Evolutionary conservation across 2,329 filamentous ascomycete species (phyloP).

Genomic region (Aspergillus tubingensis): DNA sequence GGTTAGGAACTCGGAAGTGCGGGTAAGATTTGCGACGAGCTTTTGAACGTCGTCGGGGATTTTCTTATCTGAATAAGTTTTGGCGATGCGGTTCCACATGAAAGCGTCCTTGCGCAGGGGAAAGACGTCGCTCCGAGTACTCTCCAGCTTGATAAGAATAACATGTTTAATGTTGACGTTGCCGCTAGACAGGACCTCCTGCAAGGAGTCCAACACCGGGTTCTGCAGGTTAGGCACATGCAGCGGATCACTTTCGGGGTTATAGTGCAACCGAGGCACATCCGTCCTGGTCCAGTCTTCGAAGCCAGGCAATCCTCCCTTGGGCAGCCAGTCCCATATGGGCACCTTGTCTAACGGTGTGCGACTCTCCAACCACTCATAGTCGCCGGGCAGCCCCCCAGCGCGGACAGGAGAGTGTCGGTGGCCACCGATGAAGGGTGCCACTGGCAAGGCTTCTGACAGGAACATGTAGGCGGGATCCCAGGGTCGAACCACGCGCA

Average conservation of each 20-base stretch:
- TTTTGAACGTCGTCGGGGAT: constrained; percentile 36
- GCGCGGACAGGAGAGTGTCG: constrained; percentile 24
- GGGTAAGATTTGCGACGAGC: constrained; percentile 31
- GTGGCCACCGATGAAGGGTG: constrained; percentile 23
- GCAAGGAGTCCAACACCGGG: constrained; percentile 26
- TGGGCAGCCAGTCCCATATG: constrained; percentile 29
- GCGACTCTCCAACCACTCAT: constrained; percentile 22
- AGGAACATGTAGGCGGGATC: constrained; percentile 31
- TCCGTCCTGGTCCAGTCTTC: constrained; percentile 26
- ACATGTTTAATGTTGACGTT: constrained; percentile 47
- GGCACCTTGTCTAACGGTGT: constrained; percentile 24
- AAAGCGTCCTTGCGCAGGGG: constrained; percentile 46
- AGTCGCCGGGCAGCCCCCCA: constrained; percentile 22
- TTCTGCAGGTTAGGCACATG: constrained; percentile 44
- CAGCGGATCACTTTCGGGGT: constrained; percentile 41
- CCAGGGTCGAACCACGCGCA: constrained; percentile 31
- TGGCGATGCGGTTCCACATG: constrained; percentile 37
- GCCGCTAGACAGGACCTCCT: constrained; percentile 29
- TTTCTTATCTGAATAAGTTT: constrained; percentile 37
- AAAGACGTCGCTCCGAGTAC: constrained; percentile 50
- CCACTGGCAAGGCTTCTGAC: constrained; percentile 27
- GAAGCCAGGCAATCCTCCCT: constrained; percentile 26
- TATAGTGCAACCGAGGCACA: constrained; percentile 32
- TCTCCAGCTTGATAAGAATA: constrained; percentile 49
- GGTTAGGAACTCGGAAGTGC: constrained; percentile 32